Percentiles rank a stretch among this genome's conserved stretches.
Evolutionary conservation across 495 filamentous ascomycete genomes (phyloP).

Genomic region (Cryomyces minteri): DNA sequence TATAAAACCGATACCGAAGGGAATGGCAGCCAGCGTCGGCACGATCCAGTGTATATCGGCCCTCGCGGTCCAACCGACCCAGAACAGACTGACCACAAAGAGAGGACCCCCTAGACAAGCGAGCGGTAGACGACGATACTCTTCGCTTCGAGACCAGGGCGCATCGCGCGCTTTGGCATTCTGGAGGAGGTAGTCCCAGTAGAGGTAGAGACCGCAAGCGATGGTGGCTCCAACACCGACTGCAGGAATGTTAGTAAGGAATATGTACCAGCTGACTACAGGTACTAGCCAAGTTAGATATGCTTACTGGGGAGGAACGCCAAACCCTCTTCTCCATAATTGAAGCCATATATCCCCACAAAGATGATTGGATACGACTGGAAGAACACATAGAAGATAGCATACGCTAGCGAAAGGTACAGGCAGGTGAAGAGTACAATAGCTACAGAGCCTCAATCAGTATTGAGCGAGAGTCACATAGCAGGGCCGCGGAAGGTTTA

Average conservation of each 20-base stretch:
- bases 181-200: conserved; percentile 35
- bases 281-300: too few relatives aligned
- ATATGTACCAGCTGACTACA: neutral
- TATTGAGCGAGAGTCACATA: neutral
- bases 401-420: conserved; percentile 50
- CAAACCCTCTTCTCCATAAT: conserved; percentile 17
- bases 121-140: conserved; percentile 45
- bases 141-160: conserved; percentile 29
- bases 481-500: neutral
- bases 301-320: conserved; percentile 17
- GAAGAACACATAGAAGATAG: conserved; percentile 62
- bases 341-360: conserved; percentile 26
- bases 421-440: conserved; percentile 47
- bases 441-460: conserved; percentile 9
- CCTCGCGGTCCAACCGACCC: conserved; percentile 50
- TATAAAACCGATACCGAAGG: conserved; percentile 52
- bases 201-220: conserved; percentile 27
- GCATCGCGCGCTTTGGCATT: conserved; percentile 20
- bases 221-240: conserved; percentile 22
- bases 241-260: neutral
- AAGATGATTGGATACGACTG: conserved; percentile 50
- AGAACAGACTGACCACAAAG: conserved; percentile 45
- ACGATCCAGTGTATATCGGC: conserved; percentile 39
- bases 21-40: conserved; percentile 41
- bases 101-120: conserved; percentile 47